phyloP scores from a whole-genome alignment of 768 basidiomycete genomes.

The Pholiota molesta region DNA sequence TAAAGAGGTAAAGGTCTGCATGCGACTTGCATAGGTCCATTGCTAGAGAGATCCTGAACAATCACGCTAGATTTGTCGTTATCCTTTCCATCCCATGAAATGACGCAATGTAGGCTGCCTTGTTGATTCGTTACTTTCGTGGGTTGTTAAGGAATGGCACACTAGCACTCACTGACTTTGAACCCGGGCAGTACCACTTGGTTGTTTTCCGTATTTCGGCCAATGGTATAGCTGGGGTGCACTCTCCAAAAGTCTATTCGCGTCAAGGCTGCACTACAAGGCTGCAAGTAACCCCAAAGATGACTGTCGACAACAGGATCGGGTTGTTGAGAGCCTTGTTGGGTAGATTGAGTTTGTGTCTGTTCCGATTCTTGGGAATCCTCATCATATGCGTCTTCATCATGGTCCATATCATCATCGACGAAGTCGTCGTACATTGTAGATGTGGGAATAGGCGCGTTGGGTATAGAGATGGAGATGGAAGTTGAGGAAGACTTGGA shows the following conservation, averaged over 20 bases:
- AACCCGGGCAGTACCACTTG: slow-evolving; percentile 62
- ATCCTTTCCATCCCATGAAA: slow-evolving; percentile 62
- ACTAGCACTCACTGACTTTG: slow-evolving; percentile 67
- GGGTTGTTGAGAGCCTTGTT: slow-evolving; percentile 42
- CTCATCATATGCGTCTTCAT: slow-evolving; percentile 19
- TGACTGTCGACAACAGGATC: slow-evolving; percentile 34
- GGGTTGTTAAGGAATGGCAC: not conserved
- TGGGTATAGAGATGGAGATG: slow-evolving; percentile 3
- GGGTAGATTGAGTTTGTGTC: slow-evolving; percentile 51
- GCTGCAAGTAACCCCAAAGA: slow-evolving; percentile 76
- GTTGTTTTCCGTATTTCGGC: slow-evolving; percentile 53
- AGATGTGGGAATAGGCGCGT: slow-evolving; percentile 3
- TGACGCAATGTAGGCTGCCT: slow-evolving; percentile 62
- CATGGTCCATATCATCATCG: slow-evolving; percentile 27
- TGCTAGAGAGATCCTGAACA: slow-evolving; percentile 64
- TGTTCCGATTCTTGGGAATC: slow-evolving; percentile 32
- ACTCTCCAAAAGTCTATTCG: slow-evolving; percentile 68
- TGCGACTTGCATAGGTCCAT: slow-evolving; percentile 68
- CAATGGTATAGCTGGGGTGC: slow-evolving; percentile 51
- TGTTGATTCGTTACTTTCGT: slow-evolving; percentile 5
- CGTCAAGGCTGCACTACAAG: slow-evolving; percentile 52
- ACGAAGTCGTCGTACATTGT: slow-evolving; percentile 23
- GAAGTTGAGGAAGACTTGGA: slow-evolving; percentile 14
- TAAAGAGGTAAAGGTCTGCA: not conserved
- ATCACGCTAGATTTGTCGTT: slow-evolving; percentile 42